Percentiles rank a stretch among this genome's conserved stretches.
Conservation (phyloP, 2,329 filamentous ascomycete genomes). For the Hymenoscyphus linearis region DNA sequence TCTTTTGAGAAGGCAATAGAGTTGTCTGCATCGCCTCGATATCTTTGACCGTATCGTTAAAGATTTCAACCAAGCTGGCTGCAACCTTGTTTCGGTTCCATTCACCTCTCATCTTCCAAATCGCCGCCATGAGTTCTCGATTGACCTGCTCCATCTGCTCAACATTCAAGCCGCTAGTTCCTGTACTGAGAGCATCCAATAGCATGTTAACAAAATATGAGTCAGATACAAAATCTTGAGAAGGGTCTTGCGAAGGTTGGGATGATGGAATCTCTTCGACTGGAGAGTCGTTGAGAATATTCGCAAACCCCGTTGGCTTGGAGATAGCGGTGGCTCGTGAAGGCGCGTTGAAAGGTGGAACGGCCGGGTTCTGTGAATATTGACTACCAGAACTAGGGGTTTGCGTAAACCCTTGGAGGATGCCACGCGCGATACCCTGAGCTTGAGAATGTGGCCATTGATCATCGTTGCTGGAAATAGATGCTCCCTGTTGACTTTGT, state of each 20-base stretch:
- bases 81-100: conserved; percentile 79
- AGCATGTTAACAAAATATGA: conserved; percentile 32
- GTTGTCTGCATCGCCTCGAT: conserved; percentile 44
- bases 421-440: conserved; percentile 42
- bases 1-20: conserved; percentile 24
- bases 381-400: conserved; percentile 31
- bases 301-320: conserved; percentile 24
- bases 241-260: conserved; percentile 18
- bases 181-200: conserved; percentile 21
- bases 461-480: conserved; percentile 45
- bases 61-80: conserved; percentile 57
- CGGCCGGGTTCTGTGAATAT: conserved; percentile 28
- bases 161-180: conserved; percentile 45
- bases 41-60: conserved; percentile 69
- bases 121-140: conserved; percentile 79
- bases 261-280: conserved; percentile 28
- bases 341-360: conserved; percentile 36
- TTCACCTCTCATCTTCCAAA: conserved; percentile 75
- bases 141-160: conserved; percentile 96
- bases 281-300: conserved; percentile 30
- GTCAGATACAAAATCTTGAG: conserved; percentile 35
- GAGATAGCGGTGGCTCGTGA: conserved; percentile 24
- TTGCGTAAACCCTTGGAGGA: conserved; percentile 28
- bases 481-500: conserved; percentile 12
- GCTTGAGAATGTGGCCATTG: conserved; percentile 55